Evolutionary conservation across 805 yeast genomes (phyloP), one percentile per base, ranked within the genome.

Genomic region (Candida caryicola): DNA sequence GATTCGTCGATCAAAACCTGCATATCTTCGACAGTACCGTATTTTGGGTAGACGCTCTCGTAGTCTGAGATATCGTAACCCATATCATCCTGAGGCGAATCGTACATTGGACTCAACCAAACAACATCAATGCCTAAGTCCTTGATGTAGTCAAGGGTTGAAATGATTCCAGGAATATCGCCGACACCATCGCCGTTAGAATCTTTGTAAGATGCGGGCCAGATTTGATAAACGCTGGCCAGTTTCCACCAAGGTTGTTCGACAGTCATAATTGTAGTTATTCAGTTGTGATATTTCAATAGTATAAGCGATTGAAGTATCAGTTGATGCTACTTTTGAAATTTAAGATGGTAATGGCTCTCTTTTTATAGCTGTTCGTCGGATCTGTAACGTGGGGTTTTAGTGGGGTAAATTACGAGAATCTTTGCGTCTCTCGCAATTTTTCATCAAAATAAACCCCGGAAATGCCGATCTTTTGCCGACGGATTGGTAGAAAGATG

Each of bases 131-230:
- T 64, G 2, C 80, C 80, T 23, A 77, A 57, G 16, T 54, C 55
- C 50, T 73, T 68, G 54, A 77, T 52, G 54, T 77, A 75, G 55
- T 74, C 79, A 46, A 77, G 59, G 21, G 70, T 68, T 13, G 74
- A 64, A 43, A 73, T 62, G 41, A 77, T 73, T 16, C 82, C 83
- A 17, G 66, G 72, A 38, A 77, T 54, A 54, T 77, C 82, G 23
- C 83, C 82, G 38, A 74, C 52, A 29, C 83, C 83, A 53, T 77
- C 82, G 23, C 73, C 74, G 47, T 77, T 74, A 30, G 78, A 69
- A 57, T 77, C 83, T 47, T 76, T 73, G 62, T 66, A 77, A 23
- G 79, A 72, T 21, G 82, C 81, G 8, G 82, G 82, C 71, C 79
- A 77, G 46, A 77, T 71, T 55, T 77, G 83, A 55, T 77, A 77